Evolutionary conservation across 352 stramenopile genomes (phyloP).

Genomic region (Globisporangium acanthophoron): DNA sequence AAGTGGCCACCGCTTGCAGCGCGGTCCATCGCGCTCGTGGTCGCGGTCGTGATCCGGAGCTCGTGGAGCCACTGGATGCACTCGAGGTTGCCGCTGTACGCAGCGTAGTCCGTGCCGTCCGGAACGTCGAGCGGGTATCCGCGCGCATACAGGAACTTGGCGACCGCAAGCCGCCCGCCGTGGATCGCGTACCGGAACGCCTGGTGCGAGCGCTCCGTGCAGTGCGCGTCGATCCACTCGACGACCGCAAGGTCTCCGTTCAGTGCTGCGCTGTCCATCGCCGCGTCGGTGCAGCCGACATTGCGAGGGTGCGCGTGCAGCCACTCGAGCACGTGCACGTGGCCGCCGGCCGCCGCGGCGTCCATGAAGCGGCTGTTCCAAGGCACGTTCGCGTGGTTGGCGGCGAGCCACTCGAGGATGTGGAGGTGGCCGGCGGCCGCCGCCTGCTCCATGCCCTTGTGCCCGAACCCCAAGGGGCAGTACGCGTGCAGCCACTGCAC

Average conservation of each 20-base stretch:
- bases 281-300: slow-evolving; percentile 11
- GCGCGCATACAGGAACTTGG: slow-evolving; percentile 10
- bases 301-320: slow-evolving; percentile 9
- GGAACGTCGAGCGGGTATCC: slow-evolving; percentile 3
- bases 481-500: slow-evolving; percentile 15
- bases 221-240: slow-evolving; percentile 15
- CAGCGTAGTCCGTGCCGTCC: slow-evolving; percentile 11
- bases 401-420: slow-evolving; percentile 9
- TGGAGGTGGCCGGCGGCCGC: slow-evolving; percentile 5
- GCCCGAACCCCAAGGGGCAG: slow-evolving; percentile 7
- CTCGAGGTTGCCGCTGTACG: slow-evolving; percentile 8
- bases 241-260: slow-evolving; percentile 17
- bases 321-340: slow-evolving; percentile 13
- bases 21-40: slow-evolving; percentile 13
- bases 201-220: slow-evolving; percentile 7
- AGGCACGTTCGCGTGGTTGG: slow-evolving; percentile 6
- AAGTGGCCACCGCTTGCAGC: slow-evolving; percentile 17
- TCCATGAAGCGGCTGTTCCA: slow-evolving; percentile 13
- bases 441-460: slow-evolving; percentile 14
- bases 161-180: slow-evolving; percentile 8
- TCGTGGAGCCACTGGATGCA: slow-evolving; percentile 15
- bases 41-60: slow-evolving; percentile 3
- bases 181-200: slow-evolving; percentile 10
- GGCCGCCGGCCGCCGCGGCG: slow-evolving; percentile 4
- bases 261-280: slow-evolving; percentile 20